These are phyloP conservation scores for Wallacemonas sp. DNA, from an alignment of 208 protist genomes.

Conservation along the genomic window DNA sequence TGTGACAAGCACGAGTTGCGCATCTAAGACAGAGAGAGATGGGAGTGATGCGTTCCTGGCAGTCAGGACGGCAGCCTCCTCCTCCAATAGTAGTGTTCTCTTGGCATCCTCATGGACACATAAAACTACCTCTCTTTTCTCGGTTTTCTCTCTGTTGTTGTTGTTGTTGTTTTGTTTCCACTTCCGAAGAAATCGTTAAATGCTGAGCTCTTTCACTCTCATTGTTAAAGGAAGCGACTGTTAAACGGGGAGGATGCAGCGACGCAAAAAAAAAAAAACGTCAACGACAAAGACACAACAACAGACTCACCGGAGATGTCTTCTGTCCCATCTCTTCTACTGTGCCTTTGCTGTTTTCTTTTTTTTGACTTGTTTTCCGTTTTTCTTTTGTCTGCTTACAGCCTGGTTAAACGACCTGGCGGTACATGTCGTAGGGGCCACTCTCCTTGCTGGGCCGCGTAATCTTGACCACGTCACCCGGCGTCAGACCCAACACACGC, in stretches of 20 bases:
- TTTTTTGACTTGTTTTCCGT: not conserved
- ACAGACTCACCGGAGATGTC: too few species aligned
- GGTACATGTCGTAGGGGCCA: constrained; percentile 97
- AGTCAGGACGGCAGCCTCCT: not conserved
- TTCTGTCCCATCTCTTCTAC: too few species aligned
- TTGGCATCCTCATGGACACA: too few species aligned
- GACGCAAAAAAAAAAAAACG: constrained; percentile 2
- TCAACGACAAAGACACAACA: not conserved
- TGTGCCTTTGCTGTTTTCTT: too few species aligned
- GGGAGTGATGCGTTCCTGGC: not conserved
- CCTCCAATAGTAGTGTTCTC: not conserved
- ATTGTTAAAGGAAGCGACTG: not conserved
- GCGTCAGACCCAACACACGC: constrained; percentile 92
- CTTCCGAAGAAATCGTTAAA: too few species aligned
- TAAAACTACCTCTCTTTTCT: too few species aligned
- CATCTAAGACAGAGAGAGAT: not conserved
- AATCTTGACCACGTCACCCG: constrained; percentile 95
- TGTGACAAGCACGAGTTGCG: too few species aligned
- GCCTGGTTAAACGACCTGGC: constrained; percentile 89
- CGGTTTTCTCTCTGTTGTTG: too few species aligned
- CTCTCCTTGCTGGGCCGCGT: constrained; percentile 93
- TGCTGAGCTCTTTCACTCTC: too few species aligned
- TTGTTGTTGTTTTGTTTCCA: too few species aligned
- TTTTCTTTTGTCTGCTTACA: not conserved
- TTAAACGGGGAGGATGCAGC: not conserved